phyloP scores from a whole-genome alignment of 2,329 filamentous ascomycete species.

The Waltergamsia citrina region DNA sequence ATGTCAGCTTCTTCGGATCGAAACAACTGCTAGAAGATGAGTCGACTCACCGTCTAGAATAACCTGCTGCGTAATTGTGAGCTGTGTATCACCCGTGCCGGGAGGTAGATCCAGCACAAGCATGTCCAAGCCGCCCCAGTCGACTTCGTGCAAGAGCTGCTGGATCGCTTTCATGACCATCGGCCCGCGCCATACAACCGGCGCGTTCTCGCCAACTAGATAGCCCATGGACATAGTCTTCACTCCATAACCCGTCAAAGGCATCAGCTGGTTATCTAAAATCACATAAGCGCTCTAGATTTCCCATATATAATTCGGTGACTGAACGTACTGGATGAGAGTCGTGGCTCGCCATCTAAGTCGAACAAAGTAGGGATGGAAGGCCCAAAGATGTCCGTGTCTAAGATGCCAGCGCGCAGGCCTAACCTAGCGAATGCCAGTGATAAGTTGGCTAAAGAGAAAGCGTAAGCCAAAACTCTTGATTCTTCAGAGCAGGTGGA shows the following conservation, averaged over 20 bases:
- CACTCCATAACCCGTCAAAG: slow-evolving; percentile 87
- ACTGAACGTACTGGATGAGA: slow-evolving; percentile 55
- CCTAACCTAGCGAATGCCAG: slow-evolving; percentile 77
- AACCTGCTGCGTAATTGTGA: slow-evolving; percentile 94
- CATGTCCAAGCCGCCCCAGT: slow-evolving; percentile 84
- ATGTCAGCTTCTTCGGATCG: not conserved
- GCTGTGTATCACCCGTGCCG: slow-evolving; percentile 88
- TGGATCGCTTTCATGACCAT: slow-evolving; percentile 98
- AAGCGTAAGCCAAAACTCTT: not conserved
- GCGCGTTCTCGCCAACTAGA: slow-evolving; percentile 67
- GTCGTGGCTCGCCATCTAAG: slow-evolving; percentile 66
- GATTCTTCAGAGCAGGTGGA: too few species aligned
- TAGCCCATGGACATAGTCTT: slow-evolving; percentile 99
- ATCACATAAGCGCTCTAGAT: not conserved
- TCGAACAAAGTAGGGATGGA: slow-evolving; percentile 87
- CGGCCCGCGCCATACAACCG: slow-evolving; percentile 88
- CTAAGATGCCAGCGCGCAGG: slow-evolving; percentile 76
- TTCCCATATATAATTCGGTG: not conserved
- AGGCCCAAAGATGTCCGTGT: slow-evolving; percentile 94
- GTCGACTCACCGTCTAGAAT: slow-evolving; percentile 61
- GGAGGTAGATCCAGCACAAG: slow-evolving; percentile 87
- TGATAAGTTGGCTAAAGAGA: slow-evolving; percentile 58
- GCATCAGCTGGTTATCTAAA: slow-evolving; percentile 69
- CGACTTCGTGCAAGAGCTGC: slow-evolving; percentile 88
- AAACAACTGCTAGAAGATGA: slow-evolving; percentile 1